Base-by-base conservation (phyloP, 2,329 filamentous ascomycete species). In the Sphaerostilbella broomeana region DNA sequence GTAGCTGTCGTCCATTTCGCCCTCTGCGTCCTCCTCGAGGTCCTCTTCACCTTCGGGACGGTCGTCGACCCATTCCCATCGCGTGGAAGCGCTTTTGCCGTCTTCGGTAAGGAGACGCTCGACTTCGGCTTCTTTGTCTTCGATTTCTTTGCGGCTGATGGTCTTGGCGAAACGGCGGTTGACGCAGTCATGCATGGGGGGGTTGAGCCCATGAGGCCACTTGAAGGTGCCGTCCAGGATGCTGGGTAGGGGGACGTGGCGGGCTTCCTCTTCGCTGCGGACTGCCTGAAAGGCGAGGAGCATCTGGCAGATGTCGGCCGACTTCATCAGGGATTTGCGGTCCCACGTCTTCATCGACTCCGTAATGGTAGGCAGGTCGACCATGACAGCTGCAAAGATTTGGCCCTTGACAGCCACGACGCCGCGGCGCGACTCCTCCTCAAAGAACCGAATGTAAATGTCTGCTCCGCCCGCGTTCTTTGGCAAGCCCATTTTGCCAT, bases 291-390 rank as follows among this genome's bases (percentile, higher is more conserved):
- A 76, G 2, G 90, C 84, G 6, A 94, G 66, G 24, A 94, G 73
- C 84, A 95, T 94, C 65, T 94, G 87, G 50, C 83, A 87, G 22
- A 94, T 77, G 55, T 95, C 88, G 21, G 85, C 84, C 7, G 85
- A 84, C 65, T 95, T 95, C 68, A 89, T 87, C 69, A 89, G 87
- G 13, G 81, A 76, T 54, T 85, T 87, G 54, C 81, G 81, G 58
- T 94, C 88, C 85, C 87, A 95, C 43, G 84, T 89, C 69, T 95
- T 95, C 83, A 92, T 88, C 6, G 81, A 83, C 58, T 95, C 88
- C 5, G 89, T 81, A 42, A 95, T 85, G 44, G 85, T 92, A 1
- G 88, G 88, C 21, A 95, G 64, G 51, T 94, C 87, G 7, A 94
- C 81, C 58, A 94, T 70, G 15, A 81, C 76, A 17, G 84, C 86